phyloP scores from a whole-genome alignment of 2,329 filamentous ascomycete genomes.

The Cercospora berteroae region DNA sequence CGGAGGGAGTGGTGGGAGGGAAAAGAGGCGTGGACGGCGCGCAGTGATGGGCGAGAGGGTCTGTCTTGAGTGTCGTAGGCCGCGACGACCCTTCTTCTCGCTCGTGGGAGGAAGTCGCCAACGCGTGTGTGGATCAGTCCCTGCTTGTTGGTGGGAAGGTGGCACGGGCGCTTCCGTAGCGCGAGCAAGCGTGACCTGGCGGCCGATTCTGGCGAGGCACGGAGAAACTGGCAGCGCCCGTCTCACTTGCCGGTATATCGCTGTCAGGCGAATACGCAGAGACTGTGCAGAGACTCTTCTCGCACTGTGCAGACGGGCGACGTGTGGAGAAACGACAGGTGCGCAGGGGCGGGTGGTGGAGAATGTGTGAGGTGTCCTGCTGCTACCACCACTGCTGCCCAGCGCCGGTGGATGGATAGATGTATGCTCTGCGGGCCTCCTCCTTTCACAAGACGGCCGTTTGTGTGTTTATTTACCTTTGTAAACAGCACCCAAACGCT shows the following conservation, averaged over 20 bases:
- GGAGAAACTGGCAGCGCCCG: neutral
- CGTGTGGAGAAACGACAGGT: neutral
- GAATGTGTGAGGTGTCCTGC: conserved; percentile 9
- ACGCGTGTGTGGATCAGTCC: conserved; percentile 1
- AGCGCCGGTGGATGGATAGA: neutral
- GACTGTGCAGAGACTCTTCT: neutral
- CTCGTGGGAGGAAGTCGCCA: neutral
- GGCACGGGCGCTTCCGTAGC: neutral
- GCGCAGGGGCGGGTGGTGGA: conserved; percentile 2
- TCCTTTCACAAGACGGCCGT: conserved; percentile 11
- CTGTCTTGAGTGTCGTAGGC: neutral
- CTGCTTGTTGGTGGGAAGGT: conserved; percentile 2
- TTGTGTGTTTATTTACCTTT: conserved; percentile 7
- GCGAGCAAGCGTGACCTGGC: neutral
- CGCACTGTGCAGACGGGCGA: neutral
- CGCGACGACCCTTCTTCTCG: neutral
- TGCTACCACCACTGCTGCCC: neutral
- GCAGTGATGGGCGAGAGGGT: conserved; percentile 4
- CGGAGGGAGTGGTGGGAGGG: neutral
- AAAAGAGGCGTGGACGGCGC: conserved; percentile 15
- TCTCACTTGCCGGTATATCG: neutral
- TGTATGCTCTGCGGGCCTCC: neutral
- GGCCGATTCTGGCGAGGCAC: neutral
- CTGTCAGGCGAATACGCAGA: neutral
- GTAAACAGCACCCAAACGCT: conserved; percentile 8